Percentiles rank a stretch among this genome's conserved stretches.
Evolutionary conservation across 805 yeast species (phyloP).

Genomic region (Ogataea angusta): DNA sequence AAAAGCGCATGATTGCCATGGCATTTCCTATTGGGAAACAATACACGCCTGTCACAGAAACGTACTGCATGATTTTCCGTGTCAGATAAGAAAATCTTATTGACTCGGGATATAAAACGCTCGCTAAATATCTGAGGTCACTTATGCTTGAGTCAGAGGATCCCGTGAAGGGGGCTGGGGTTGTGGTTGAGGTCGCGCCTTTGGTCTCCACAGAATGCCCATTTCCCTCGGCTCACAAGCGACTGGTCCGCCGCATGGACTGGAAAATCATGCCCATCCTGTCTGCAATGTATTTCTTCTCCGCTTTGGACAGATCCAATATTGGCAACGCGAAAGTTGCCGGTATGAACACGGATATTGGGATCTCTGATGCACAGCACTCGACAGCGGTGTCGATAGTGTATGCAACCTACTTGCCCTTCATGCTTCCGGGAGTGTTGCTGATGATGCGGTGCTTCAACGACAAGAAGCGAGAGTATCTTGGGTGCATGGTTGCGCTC

Average conservation of each 20-base stretch:
- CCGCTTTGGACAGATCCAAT: slow-evolving; percentile 43
- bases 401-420: slow-evolving; percentile 41
- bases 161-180: neutral
- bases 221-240: slow-evolving; percentile 25
- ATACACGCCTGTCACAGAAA: too few species aligned
- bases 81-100: slow-evolving; percentile 17
- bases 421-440: slow-evolving; percentile 41
- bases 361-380: slow-evolving; percentile 38
- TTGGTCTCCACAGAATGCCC: slow-evolving; percentile 3
- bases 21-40: slow-evolving; percentile 8
- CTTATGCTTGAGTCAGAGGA: neutral
- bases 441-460: slow-evolving; percentile 36
- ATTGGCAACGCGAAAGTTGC: slow-evolving; percentile 44
- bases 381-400: slow-evolving; percentile 40
- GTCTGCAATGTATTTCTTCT: slow-evolving; percentile 38
- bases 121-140: too few species aligned
- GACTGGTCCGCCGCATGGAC: slow-evolving; percentile 42
- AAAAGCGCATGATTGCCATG: too few species aligned
- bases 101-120: too few species aligned
- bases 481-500: slow-evolving; percentile 32
- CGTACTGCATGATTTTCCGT: too few species aligned
- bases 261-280: slow-evolving; percentile 41
- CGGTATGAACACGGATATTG: slow-evolving; percentile 40
- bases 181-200: neutral
- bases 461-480: slow-evolving; percentile 38